These are phyloP conservation scores for Lathyrus sativus DNA, from an alignment of 306 rosid genomes.

Conservation along the genomic window DNA sequence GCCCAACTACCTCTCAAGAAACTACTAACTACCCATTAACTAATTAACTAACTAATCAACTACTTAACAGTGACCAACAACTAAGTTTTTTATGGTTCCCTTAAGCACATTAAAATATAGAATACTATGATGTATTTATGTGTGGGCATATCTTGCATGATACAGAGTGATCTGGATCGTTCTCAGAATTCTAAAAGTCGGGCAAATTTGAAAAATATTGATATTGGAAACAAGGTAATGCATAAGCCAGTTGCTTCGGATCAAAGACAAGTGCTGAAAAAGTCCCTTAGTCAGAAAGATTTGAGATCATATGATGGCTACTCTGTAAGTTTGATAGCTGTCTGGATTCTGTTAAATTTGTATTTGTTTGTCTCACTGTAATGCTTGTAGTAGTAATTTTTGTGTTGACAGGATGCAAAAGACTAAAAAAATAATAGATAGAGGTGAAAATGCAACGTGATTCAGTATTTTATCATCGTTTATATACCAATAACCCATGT, in stretches of 20 bases:
- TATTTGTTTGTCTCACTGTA: constrained; percentile 26
- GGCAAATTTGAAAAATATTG: constrained; percentile 50
- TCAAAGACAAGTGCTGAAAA: constrained; percentile 59
- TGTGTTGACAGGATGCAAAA: not conserved
- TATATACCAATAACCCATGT: too few relatives aligned
- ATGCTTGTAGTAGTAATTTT: constrained; percentile 19
- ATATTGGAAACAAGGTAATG: constrained; percentile 47
- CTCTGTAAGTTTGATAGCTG: constrained; percentile 64
- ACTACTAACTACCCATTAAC: too few relatives aligned
- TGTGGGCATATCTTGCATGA: constrained; percentile 33
- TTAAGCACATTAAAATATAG: constrained; percentile 5
- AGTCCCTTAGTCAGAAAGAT: constrained; percentile 82
- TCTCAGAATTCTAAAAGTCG: constrained; percentile 54
- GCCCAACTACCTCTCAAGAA: too few relatives aligned
- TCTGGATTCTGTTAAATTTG: constrained; percentile 1
- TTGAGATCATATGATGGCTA: constrained; percentile 76
- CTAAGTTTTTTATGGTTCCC: constrained; percentile 17
- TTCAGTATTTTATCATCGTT: too few relatives aligned
- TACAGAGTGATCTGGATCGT: constrained; percentile 83
- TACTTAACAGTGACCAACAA: not conserved
- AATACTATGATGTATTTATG: constrained; percentile 28
- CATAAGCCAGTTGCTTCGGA: constrained; percentile 59
- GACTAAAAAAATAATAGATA: not conserved
- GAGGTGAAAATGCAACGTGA: too few relatives aligned
- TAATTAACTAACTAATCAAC: too few relatives aligned